A percentile compares a stretch with the other conserved stretches of the same genome.
Evolutionary conservation across 1,139 yeast species (phyloP).

Genomic region (Kurtzmaniella natalensis): DNA sequence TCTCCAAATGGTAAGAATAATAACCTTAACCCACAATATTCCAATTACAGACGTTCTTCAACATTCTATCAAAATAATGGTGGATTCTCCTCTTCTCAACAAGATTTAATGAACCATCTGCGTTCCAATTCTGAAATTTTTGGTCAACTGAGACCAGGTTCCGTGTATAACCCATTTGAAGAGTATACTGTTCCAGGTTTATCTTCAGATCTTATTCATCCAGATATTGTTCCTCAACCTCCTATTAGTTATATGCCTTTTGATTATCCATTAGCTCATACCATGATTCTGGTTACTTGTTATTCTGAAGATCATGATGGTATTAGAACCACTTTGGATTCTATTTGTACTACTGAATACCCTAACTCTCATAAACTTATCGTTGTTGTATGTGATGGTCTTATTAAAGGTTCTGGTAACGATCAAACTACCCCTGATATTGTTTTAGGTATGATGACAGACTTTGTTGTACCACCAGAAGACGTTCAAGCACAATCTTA

Average conservation of each 20-base stretch:
- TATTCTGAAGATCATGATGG: conserved; percentile 91
- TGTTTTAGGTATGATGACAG: conserved; percentile 82
- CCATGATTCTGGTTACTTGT: conserved; percentile 82
- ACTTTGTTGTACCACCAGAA: conserved; percentile 66
- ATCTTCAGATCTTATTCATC: conserved; percentile 68
- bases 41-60: no score
- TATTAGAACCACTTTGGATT: conserved; percentile 81
- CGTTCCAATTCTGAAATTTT: conserved; percentile 37
- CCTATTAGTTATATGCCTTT: conserved; percentile 85
- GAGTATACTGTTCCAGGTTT: conserved; percentile 45
- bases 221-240: conserved; percentile 79
- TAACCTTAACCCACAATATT: no score
- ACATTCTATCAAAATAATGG: not conserved
- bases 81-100: not conserved
- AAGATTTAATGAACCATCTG: conserved; percentile 20
- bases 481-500: conserved; percentile 78
- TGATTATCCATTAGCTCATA: conserved; percentile 83
- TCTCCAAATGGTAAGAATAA: no score
- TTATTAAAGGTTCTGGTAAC: conserved; percentile 91
- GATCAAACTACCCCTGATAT: conserved; percentile 84
- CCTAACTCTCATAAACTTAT: conserved; percentile 91
- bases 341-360: conserved; percentile 86
- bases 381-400: conserved; percentile 85
- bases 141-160: conserved; percentile 20
- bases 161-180: conserved; percentile 38